These are phyloP conservation scores for Cinnamomum micranthum DNA, from an alignment of 164 flowering plant genomes.

Conservation along the genomic window DNA sequence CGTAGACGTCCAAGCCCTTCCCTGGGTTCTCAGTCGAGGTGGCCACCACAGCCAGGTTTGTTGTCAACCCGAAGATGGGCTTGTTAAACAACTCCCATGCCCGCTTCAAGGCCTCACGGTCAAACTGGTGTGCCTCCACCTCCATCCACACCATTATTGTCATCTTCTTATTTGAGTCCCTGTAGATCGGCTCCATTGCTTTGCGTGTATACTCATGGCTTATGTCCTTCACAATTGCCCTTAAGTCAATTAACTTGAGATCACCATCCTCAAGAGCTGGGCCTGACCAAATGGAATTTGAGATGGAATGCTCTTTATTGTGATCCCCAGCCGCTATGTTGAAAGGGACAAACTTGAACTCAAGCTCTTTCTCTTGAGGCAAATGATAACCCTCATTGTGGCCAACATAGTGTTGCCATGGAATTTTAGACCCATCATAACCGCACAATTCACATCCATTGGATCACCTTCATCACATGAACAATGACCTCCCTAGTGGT, in stretches of 20 bases:
- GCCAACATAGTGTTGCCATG: constrained; percentile 24
- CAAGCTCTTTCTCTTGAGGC: constrained; percentile 13
- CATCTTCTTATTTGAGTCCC: constrained; percentile 6
- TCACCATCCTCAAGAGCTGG: constrained; percentile 50
- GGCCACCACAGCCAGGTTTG: constrained; percentile 32
- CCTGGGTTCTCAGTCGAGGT: constrained; percentile 36
- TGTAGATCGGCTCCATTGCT: constrained; percentile 10
- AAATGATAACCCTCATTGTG: neutral
- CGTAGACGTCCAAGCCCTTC: constrained; percentile 60
- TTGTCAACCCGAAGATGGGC: constrained; percentile 31
- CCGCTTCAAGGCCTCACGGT: constrained; percentile 35
- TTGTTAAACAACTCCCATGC: constrained; percentile 25
- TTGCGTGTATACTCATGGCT: constrained; percentile 4
- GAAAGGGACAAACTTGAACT: constrained; percentile 11
- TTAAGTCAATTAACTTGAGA: constrained; percentile 43
- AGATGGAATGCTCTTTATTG: neutral
- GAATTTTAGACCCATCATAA: constrained; percentile 26
- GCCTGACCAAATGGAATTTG: constrained; percentile 19
- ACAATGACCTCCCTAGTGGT: too few species aligned
- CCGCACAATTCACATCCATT: neutral
- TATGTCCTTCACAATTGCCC: constrained; percentile 18
- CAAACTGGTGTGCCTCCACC: constrained; percentile 56
- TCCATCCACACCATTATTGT: constrained; percentile 42
- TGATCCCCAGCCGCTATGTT: constrained; percentile 7
- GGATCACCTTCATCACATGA: too few species aligned